Evolutionary conservation across 1,284 basidiomycete genomes (phyloP).

Genomic region (Kalmanozyma brasiliensis): DNA sequence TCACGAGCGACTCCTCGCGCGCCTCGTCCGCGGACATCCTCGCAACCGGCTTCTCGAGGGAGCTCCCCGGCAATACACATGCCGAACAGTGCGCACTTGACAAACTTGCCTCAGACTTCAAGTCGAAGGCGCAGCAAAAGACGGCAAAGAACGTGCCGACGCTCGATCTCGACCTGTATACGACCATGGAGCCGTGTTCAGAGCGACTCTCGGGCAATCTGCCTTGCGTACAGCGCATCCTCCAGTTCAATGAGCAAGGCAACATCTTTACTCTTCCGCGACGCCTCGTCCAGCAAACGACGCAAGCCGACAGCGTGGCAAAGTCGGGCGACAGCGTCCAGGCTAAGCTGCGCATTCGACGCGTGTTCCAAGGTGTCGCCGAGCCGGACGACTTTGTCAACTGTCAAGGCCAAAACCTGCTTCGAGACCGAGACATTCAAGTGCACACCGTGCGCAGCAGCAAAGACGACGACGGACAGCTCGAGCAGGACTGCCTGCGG

Average conservation of each 20-base stretch:
- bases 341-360: constrained; percentile 71
- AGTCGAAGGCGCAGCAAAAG: background rate
- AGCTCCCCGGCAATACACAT: constrained; percentile 91
- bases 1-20: constrained; percentile 42
- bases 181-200: constrained; percentile 97
- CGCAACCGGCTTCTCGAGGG: constrained; percentile 87
- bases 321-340: background rate
- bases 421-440: constrained; percentile 80
- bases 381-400: constrained; percentile 96
- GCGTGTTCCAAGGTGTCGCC: constrained; percentile 87
- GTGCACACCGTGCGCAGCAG: constrained; percentile 75
- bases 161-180: constrained; percentile 79
- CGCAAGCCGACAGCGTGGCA: background rate
- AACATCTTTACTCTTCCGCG: constrained; percentile 16
- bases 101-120: constrained; percentile 73
- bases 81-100: constrained; percentile 93
- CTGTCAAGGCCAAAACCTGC: constrained; percentile 84
- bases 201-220: constrained; percentile 85
- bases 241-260: constrained; percentile 69
- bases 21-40: constrained; percentile 69
- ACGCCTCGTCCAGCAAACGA: background rate
- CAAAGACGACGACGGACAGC: constrained; percentile 15
- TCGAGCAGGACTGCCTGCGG: constrained; percentile 54
- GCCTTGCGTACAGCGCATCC: constrained; percentile 86
- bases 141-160: background rate